These are phyloP conservation scores for Boletus reticulatus DNA, from an alignment of 768 basidiomycete genomes.

Conservation along the genomic window DNA sequence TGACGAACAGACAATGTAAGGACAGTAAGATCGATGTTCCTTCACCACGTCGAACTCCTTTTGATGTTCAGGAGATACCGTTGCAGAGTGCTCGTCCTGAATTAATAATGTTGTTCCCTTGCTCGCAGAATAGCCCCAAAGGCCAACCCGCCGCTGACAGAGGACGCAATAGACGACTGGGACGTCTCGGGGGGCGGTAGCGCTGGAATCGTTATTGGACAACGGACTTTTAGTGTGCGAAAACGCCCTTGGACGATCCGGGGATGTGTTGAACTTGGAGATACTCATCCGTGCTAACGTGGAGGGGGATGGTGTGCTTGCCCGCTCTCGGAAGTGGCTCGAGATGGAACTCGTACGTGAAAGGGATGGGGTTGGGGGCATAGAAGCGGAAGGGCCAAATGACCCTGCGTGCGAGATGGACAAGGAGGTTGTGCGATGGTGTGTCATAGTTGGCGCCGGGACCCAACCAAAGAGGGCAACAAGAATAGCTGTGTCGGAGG, in stretches of 20 bases:
- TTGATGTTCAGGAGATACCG: conserved; percentile 22
- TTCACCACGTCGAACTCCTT: conserved; percentile 72
- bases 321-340: conserved; percentile 16
- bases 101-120: background rate
- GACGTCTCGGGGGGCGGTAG: conserved; percentile 36
- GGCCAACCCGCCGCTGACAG: conserved; percentile 75
- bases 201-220: background rate
- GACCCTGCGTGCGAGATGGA: conserved; percentile 28
- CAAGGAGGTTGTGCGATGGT: conserved; percentile 11
- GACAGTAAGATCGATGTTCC: conserved; percentile 84
- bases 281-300: conserved; percentile 21
- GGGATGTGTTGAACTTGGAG: conserved; percentile 15
- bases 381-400: conserved; percentile 25
- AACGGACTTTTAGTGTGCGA: conserved; percentile 7
- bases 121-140: conserved; percentile 66
- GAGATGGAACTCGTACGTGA: conserved; percentile 35
- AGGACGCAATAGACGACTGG: conserved; percentile 61
- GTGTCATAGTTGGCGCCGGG: conserved; percentile 30
- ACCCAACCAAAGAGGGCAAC: conserved; percentile 51
- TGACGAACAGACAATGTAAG: conserved; percentile 76
- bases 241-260: conserved; percentile 7
- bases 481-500: conserved; percentile 40
- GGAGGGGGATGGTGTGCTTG: conserved; percentile 22
- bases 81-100: conserved; percentile 14
- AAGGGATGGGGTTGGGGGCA: conserved; percentile 32